Conservation (phyloP, 208 protist genomes). For the Trypanosoma cruzi region DNA sequence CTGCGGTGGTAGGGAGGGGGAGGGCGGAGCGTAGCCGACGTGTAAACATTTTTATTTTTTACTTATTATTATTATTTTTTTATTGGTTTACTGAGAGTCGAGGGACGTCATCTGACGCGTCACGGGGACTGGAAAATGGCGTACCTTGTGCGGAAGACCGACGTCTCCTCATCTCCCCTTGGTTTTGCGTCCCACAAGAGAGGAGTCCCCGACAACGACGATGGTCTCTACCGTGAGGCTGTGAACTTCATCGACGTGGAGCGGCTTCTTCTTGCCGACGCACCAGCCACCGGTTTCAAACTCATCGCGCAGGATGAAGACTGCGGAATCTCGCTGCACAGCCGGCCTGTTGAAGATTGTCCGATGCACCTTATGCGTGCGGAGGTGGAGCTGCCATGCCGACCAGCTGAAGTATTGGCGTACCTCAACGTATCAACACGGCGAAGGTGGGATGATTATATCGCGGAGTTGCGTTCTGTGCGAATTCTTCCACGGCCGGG, state of each 20-base stretch:
- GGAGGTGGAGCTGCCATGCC: constrained; percentile 62
- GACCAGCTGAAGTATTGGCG: constrained; percentile 41
- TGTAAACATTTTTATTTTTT: no score
- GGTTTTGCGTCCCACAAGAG: neutral
- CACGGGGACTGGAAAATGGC: no score
- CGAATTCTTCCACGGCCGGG: constrained; percentile 42
- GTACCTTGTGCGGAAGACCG: constrained; percentile 3
- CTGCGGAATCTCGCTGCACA: constrained; percentile 55
- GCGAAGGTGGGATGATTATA: constrained; percentile 63
- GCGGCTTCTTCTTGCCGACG: constrained; percentile 38
- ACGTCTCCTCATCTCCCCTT: neutral
- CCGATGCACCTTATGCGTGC: constrained; percentile 80
- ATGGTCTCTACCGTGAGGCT: constrained; percentile 40
- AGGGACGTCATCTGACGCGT: constrained; percentile 25
- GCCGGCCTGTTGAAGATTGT: constrained; percentile 52
- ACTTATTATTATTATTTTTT: no score
- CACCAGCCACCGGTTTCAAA: constrained; percentile 29
- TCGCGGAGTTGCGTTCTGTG: constrained; percentile 44
- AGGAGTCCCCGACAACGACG: constrained; percentile 31
- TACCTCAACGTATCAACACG: constrained; percentile 63
- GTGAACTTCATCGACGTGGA: constrained; percentile 57
- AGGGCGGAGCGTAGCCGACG: no score
- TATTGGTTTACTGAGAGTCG: neutral
- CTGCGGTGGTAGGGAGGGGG: no score
- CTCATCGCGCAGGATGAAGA: constrained; percentile 44